Percentiles rank a stretch among this genome's conserved stretches.
Conservation (phyloP, 2,329 filamentous ascomycete genomes). For the Blastomyces emzantsi region DNA sequence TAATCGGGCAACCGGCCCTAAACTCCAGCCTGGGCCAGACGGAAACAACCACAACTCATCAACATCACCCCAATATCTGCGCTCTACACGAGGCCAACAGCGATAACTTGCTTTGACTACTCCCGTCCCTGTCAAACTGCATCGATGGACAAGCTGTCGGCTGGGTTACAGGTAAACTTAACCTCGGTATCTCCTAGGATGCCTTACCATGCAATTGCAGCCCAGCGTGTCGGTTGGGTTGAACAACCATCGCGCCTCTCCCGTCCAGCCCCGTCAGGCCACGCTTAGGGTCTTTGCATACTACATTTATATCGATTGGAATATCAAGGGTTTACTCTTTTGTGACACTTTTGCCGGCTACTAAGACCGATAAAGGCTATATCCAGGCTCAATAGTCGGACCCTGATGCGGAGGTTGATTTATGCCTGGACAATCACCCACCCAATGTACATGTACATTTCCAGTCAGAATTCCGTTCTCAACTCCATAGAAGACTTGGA, state of each 20-base stretch:
- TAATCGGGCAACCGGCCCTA: constrained; percentile 7
- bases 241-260: constrained; percentile 1
- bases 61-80: constrained; percentile 1
- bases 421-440: neutral
- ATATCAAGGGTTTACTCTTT: neutral
- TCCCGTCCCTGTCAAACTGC: neutral
- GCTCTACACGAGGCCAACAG: neutral
- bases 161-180: neutral
- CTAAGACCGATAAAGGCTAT: neutral
- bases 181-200: neutral
- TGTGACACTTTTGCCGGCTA: neutral
- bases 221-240: neutral
- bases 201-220: neutral
- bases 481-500: constrained; percentile 4
- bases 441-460: neutral
- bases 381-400: neutral
- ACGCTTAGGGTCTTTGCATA: neutral
- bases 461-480: constrained; percentile 1
- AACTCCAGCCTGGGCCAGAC: neutral
- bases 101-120: neutral
- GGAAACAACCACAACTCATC: neutral
- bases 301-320: neutral
- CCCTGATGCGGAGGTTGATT: neutral
- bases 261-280: neutral
- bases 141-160: neutral